These are phyloP conservation scores for Breynia disticha DNA, from an alignment of 441 rosid species.

Conservation along the genomic window DNA sequence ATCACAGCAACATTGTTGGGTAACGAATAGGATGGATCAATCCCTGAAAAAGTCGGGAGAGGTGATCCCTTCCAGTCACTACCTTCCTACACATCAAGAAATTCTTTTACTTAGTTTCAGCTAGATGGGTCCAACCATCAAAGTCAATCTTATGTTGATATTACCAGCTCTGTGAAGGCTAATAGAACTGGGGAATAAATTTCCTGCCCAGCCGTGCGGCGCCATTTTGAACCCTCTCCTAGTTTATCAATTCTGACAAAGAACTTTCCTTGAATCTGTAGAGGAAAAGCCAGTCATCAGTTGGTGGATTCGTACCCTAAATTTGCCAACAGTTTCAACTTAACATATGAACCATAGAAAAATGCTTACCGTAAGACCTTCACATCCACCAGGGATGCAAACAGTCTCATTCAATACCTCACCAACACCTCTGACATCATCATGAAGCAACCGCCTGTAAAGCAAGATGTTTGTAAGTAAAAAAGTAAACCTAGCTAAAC, in stretches of 20 bases:
- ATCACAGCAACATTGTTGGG: conserved; percentile 44
- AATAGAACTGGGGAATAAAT: conserved; percentile 49
- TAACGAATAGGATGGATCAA: conserved; percentile 36
- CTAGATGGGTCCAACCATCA: background rate
- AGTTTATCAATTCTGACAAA: conserved; percentile 39
- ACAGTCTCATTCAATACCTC: conserved; percentile 87
- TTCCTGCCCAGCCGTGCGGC: conserved; percentile 49
- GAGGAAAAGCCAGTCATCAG: background rate
- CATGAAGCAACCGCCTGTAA: conserved; percentile 81
- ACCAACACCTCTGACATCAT: conserved; percentile 90
- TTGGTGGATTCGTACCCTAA: background rate
- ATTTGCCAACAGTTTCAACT: background rate
- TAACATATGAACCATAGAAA: background rate
- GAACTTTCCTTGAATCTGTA: conserved; percentile 45
- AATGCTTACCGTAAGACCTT: conserved; percentile 67
- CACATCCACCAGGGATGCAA: conserved; percentile 57
- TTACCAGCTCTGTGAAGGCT: conserved; percentile 51
- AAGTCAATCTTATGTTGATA: background rate
- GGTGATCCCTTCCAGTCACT: conserved; percentile 31
- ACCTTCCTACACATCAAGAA: conserved; percentile 27
- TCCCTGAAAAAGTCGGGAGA: conserved; percentile 33
- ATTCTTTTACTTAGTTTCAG: conserved; percentile 3
- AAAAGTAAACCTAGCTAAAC: conserved; percentile 1
- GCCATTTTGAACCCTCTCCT: conserved; percentile 60
- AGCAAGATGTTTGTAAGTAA: background rate